Base-by-base conservation (phyloP, 2,329 filamentous ascomycete species). In the Fusarium globosum region DNA sequence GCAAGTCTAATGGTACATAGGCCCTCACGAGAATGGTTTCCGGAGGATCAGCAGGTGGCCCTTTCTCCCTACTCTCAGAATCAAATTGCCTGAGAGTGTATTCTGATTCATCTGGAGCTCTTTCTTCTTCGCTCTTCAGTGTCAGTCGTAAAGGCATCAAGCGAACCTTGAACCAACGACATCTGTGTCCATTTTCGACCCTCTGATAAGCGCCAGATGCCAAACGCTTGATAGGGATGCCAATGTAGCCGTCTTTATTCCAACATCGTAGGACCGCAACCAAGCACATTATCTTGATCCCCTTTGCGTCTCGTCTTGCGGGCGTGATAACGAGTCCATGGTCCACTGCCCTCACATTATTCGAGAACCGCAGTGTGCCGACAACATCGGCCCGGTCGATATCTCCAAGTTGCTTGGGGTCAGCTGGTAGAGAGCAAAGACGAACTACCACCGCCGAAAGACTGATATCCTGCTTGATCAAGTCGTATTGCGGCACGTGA, bases 171-270 rank as follows among this genome's bases (percentile, higher is more conserved):
- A 68, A 68, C 66, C 66, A 68, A 16, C 66, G 64, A 3, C 66
- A 68, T 7, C 66, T 26, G 23, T 49, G 28, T 1, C 65, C 57
- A 14, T 68, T 68, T 18, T 68, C 66, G 8, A 68, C 66, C 7
- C 66, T 68, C 18, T 68, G 66, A 1, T 45, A 69, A 15, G 36
- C 33, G 0, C 65, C 57, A 7, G 65, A 56, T 3, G 57, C 23
- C 5, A 68, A 35, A 18, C 51, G 68, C 5, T 68, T 68, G 4
- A 68, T 69, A 2, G 66, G 66, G 23, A 68, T 68, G 1, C 56
- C 66, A 6, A 69, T 51, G 12, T 68, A 68, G 0, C 66, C 66
- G 15, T 69, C 65, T 26, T 69, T 68, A 4, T 63, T 68, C 48
- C 64, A 55, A 16, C 66, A 68, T 6, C 66, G 33, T 14, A 68